Conservation (phyloP, 805 yeast species). For the Diddensiella santjacobensis region DNA sequence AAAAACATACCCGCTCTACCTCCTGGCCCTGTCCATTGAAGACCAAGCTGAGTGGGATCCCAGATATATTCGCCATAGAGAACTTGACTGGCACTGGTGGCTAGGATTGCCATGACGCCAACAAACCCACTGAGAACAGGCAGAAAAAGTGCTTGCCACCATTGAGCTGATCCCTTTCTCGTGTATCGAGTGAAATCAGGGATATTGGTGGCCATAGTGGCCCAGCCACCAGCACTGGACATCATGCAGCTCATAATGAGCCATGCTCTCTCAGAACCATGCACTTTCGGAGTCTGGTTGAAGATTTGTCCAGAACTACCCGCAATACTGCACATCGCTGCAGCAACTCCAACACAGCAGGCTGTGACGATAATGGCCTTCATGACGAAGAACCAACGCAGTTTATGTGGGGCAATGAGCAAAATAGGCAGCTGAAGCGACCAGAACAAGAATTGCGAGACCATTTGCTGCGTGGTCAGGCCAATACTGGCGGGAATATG, state of each 20-base stretch:
- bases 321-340: slow-evolving; percentile 55
- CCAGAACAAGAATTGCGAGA: slow-evolving; percentile 79
- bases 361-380: slow-evolving; percentile 75
- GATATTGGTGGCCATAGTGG: slow-evolving; percentile 35
- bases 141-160: slow-evolving; percentile 18
- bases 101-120: slow-evolving; percentile 41
- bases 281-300: slow-evolving; percentile 2
- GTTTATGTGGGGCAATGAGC: slow-evolving; percentile 73
- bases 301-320: background rate
- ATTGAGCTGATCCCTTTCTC: slow-evolving; percentile 9
- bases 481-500: slow-evolving; percentile 67
- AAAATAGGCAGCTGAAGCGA: slow-evolving; percentile 72
- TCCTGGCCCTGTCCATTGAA: slow-evolving; percentile 36
- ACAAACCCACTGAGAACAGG: slow-evolving; percentile 17
- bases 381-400: slow-evolving; percentile 77
- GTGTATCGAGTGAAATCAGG: slow-evolving; percentile 23
- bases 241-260: slow-evolving; percentile 22
- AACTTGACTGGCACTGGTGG: slow-evolving; percentile 44
- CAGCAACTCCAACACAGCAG: slow-evolving; percentile 75
- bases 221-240: slow-evolving; percentile 29
- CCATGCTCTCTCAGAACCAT: slow-evolving; percentile 25
- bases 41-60: slow-evolving; percentile 43
- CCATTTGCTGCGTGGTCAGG: slow-evolving; percentile 53
- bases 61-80: slow-evolving; percentile 42
- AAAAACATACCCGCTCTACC: slow-evolving; percentile 32